phyloP scores from a whole-genome alignment of 306 rosid species.

The Ammopiptanthus mongolicus region DNA sequence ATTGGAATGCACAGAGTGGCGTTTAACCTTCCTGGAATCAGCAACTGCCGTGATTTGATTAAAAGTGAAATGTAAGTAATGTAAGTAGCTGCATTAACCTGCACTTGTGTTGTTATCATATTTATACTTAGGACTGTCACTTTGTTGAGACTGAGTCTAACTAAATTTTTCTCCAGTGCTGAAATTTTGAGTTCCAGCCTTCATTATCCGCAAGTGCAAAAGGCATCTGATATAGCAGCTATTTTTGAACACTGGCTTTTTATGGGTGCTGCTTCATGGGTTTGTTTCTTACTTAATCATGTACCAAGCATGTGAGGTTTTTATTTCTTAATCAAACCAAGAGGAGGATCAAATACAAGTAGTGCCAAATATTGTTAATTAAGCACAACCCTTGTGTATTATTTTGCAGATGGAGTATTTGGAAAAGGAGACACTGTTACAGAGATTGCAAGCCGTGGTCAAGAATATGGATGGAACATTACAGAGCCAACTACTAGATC shows the following conservation, averaged over 20 bases:
- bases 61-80: slow-evolving; percentile 31
- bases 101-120: not conserved
- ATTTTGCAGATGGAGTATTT: slow-evolving; percentile 37
- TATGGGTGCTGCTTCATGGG: slow-evolving; percentile 37
- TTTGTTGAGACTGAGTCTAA: not conserved
- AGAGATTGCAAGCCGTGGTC: slow-evolving; percentile 10
- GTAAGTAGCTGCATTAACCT: not conserved
- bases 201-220: not conserved
- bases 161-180: slow-evolving; percentile 8
- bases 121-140: not conserved
- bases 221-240: not conserved
- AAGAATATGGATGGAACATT: not conserved
- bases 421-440: slow-evolving; percentile 24
- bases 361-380: not conserved
- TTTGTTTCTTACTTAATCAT: slow-evolving; percentile 5
- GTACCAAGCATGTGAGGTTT: not conserved
- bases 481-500: too few species aligned
- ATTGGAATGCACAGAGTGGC: slow-evolving; percentile 23
- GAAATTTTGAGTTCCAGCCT: not conserved
- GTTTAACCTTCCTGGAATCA: not conserved
- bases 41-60: not conserved
- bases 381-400: not conserved
- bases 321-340: not conserved
- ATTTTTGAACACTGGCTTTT: slow-evolving; percentile 26
- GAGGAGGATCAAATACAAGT: not conserved